Base-by-base conservation (phyloP, 2,329 filamentous ascomycete species). In the Pseudogymnoascus pannorum region DNA sequence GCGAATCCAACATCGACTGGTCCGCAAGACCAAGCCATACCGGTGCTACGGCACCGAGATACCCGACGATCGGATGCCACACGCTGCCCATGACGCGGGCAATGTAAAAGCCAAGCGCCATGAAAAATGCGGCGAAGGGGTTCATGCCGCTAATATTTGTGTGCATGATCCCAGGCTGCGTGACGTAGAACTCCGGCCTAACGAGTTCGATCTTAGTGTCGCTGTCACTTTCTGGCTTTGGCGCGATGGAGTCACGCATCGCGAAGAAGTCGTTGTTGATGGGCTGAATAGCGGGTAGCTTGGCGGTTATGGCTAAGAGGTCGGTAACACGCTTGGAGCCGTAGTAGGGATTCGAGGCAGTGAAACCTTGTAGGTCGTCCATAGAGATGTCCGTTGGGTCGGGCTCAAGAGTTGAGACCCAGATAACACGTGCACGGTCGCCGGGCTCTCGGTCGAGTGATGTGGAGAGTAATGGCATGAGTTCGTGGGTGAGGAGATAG, bases 281-380 rank as follows among this genome's bases (percentile, higher is more conserved):
- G 0, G 83, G 79, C 2, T 77, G 74, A 0, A 86, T 83, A 12
- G 85, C 80, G 0, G 90, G 86, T 1, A 93, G 78, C 20, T 83
- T 78, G 9, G 83, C 82, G 0, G 91, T 92, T 22, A 97, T 77
- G n/a, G 84, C 81, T 63, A 97, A 77, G 14, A 96, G 69, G 72
- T 99, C 94, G 1, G 90, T 95, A 18, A 97, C 78, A 20, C 92
- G 86, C 76, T 99, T 97, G 62, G 86, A 87, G 64, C 86, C 87
- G 74, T 97, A 92, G 76, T 99, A 99, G 1, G 92, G 84, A 3
- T 60, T 59, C 1, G 72, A 68, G 1, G 82, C 82, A 14, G 75
- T 73, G 58, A 95, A 74, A 48, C 85, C 88, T 74, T 97, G 92
- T 24, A 96, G 79, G 74, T 99, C 94, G 42, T 84, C 74, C 65